phyloP scores from a whole-genome alignment of 768 basidiomycete genomes.

The Panus rudis region DNA sequence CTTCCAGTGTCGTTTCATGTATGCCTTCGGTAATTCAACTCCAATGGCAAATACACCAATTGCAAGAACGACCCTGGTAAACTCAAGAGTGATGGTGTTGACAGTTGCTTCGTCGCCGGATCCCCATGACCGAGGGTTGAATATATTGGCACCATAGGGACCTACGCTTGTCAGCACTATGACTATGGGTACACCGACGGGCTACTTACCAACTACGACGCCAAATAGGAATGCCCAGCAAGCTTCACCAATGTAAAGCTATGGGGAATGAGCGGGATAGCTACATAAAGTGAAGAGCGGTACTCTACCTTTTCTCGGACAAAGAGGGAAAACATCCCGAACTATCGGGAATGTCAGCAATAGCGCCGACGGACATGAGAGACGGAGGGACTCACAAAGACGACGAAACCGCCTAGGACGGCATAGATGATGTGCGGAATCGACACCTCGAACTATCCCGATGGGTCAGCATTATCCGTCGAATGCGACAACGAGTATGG shows the following conservation, averaged over 20 bases:
- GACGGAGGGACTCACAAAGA: conserved; percentile 42
- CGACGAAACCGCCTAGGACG: conserved; percentile 75
- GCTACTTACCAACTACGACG: conserved; percentile 69
- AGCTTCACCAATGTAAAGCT: conserved; percentile 94
- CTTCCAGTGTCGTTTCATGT: conserved; percentile 90
- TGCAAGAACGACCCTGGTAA: conserved; percentile 87
- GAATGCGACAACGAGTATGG: not conserved
- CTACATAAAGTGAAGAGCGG: not conserved
- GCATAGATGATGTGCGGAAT: conserved; percentile 74
- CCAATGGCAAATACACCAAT: conserved; percentile 98
- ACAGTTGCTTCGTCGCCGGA: conserved; percentile 34
- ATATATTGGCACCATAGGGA: conserved; percentile 75
- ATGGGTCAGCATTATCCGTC: not conserved
- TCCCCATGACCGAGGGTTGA: conserved; percentile 78
- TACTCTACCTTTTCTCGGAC: conserved; percentile 73
- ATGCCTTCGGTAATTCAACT: conserved; percentile 94
- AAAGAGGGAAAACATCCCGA: conserved; percentile 92
- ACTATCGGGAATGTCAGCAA: conserved; percentile 36
- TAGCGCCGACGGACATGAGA: not conserved
- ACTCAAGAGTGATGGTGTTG: conserved; percentile 84
- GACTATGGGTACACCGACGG: conserved; percentile 7
- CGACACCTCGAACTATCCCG: conserved; percentile 46
- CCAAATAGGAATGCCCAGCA: conserved; percentile 93
- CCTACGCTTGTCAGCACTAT: no score
- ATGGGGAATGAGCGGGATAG: conserved; percentile 4